These are phyloP conservation scores for Suillus plorans DNA, from an alignment of 768 basidiomycete species.

Conservation along the genomic window DNA sequence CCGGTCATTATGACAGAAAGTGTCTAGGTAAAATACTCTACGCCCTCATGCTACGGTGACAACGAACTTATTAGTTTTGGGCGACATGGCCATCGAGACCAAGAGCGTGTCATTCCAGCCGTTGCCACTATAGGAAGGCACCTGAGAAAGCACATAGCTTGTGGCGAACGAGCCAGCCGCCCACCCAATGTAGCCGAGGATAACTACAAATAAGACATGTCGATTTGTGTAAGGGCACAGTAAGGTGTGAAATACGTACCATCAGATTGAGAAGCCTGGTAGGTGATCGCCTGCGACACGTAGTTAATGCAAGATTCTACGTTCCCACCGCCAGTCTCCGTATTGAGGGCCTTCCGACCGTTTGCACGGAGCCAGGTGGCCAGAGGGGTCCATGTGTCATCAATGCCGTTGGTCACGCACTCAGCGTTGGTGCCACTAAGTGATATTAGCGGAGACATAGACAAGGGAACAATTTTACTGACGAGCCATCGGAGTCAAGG, in stretches of 20 bases:
- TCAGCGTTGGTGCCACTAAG: conserved; percentile 40
- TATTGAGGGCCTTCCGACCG: conserved; percentile 54
- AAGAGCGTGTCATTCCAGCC: conserved; percentile 37
- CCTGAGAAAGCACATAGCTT: conserved; percentile 34
- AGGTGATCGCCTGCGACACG: conserved; percentile 46
- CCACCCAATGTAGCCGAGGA: conserved; percentile 59
- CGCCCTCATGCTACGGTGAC: conserved; percentile 5
- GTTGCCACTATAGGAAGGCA: conserved; percentile 28
- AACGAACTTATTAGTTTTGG: conserved; percentile 15
- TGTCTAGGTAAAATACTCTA: background rate
- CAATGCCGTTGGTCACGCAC: conserved; percentile 57
- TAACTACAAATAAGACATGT: conserved; percentile 28
- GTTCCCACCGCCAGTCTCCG: conserved; percentile 62
- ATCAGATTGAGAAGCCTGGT: conserved; percentile 47
- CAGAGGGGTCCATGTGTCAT: conserved; percentile 45
- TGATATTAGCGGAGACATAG: background rate
- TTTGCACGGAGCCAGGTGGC: conserved; percentile 48
- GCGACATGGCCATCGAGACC: conserved; percentile 35
- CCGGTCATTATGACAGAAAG: background rate
- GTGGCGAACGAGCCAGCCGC: conserved; percentile 54
- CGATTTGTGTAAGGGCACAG: background rate
- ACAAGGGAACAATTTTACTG: conserved; percentile 24
- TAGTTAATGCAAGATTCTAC: conserved; percentile 44
- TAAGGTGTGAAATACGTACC: conserved; percentile 29
- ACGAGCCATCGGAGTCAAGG: conserved; percentile 54